Base-by-base conservation (phyloP, 2,329 filamentous ascomycete genomes). In the Colletotrichum truncatum region DNA sequence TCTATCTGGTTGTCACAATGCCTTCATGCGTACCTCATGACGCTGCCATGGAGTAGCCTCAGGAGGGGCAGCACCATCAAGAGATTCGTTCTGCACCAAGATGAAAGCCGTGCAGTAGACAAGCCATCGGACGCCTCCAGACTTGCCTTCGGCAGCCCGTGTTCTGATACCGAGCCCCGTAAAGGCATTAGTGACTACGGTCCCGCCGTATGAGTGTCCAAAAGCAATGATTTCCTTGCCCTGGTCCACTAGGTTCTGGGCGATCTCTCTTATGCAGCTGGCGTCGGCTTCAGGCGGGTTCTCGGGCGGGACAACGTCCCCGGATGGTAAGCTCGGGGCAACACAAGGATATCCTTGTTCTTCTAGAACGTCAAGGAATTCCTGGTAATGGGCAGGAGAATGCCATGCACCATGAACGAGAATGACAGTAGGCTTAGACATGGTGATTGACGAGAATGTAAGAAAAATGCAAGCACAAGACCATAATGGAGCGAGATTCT, bases 341-440 rank as follows among this genome's bases (percentile, higher is more conserved):
- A 55, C n/a, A 36, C 34, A 39, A 18, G 52, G 52, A 36, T 55
- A 43, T 6, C 21, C 52, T 12, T 38, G 36, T 32, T 32, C 14
- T 14, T 26, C 18, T 16, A 52, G 48, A 21, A 52, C 21, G 14
- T 36, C 48, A 5, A 38, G 28, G 21, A 38, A 52, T 7, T 32
- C 16, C 18, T 18, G 30, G 14, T 64, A 52, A 43, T 58, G 60
- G 26, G n/a, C 43, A 16, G 53, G 53, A 41, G 39, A 36, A 32
- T 64, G 60, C 60, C 60, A 58, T 8, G 60, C 43, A 14, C 60
- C 60, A 25, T 64, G 60, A 12, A 64, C 41, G 46, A 57, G 16
- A 25, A 64, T 36, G 30, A 38, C 18, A 14, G 48, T 52, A 10
- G 48, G 48, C 26, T 49, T 49, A 14, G 46, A 32, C 26, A 49